Base-by-base conservation (phyloP, 2,329 filamentous ascomycete genomes). In the Uncinocarpus reesii region DNA sequence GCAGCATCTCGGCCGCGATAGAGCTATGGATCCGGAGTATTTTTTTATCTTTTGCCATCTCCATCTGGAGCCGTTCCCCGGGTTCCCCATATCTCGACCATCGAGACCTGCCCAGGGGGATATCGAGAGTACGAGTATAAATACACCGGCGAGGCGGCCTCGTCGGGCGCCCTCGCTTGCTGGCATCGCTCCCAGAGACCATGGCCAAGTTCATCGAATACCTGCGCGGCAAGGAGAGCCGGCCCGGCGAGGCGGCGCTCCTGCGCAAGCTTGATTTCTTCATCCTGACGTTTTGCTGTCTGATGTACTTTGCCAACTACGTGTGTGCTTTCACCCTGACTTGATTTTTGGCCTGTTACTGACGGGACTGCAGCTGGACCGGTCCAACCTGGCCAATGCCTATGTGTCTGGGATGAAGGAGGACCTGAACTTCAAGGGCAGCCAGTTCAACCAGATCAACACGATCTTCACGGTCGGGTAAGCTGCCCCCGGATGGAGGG, bases 261-360 rank as follows among this genome's bases (percentile, higher is more conserved):
- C 62, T 74, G 24, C 63, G 70, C 49, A 75, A 75, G 56, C 63
- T 75, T 20, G 72, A 74, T 53, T 70, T 67, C 57, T 74, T 72
- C 49, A 61, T 75, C 56, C 58, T 68, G 2, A 58, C 58, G 13
- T 69, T 67, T 48, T 64, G 62, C 4, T 74, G 71, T 44, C 56
- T 75, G 4, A 68, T 64, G 40, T 72, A 66, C 50, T 73, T 72
- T 50, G 61, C 70, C 51, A 74, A 74, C 51, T 56, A 56, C 28
- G 54, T 56, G 40, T 52, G 53, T 52, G 13, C 20, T 16, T 11
- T 31, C 28, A 24, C 44, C 32, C 2, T 28, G 2, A 7, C 29
- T 26, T 4, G 4, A 35, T 40, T 28, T 20, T 16, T 13, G 24
- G 7, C 29, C 13, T 15, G 5, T 28, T 7, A 36, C 20, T 32